A percentile compares a stretch with the other conserved stretches of the same genome.
phyloP scores from a whole-genome alignment of 805 yeast genomes.

The Kodamaea kakaduensis region DNA sequence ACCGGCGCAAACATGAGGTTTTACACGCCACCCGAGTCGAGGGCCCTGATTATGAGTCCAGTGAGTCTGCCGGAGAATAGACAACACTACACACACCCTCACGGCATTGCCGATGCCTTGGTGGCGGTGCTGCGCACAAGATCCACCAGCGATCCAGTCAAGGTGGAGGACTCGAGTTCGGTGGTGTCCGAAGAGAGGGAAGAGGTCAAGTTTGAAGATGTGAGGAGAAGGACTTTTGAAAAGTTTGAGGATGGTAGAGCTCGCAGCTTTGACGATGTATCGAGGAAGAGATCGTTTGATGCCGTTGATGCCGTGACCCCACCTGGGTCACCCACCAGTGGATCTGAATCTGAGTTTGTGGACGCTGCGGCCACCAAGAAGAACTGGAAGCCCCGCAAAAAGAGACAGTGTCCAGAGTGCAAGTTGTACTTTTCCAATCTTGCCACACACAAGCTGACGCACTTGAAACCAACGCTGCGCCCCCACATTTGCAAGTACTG shows the following conservation, averaged over 20 bases:
- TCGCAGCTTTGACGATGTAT: background rate
- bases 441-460: conserved; percentile 81
- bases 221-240: too few relatives aligned
- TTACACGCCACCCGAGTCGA: conserved; percentile 1
- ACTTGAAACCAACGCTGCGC: conserved; percentile 62
- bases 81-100: conserved; percentile 2
- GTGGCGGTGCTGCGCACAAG: conserved; percentile 4
- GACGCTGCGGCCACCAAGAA: conserved; percentile 8
- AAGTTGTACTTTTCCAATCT: conserved; percentile 66
- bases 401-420: conserved; percentile 71
- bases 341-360: conserved; percentile 3
- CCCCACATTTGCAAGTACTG: conserved; percentile 80
- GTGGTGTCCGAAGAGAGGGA: background rate
- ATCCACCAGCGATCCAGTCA: conserved; percentile 1
- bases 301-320: background rate
- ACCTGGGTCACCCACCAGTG: conserved; percentile 2
- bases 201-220: background rate
- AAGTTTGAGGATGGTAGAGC: too few relatives aligned
- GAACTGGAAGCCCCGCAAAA: conserved; percentile 49
- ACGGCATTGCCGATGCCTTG: conserved; percentile 4
- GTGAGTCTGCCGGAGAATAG: conserved; percentile 3
- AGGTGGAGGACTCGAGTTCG: background rate
- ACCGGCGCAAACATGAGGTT: conserved; percentile 1
- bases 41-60: conserved; percentile 1
- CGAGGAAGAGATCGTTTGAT: background rate